These are phyloP conservation scores for Suillus plorans DNA, from an alignment of 768 basidiomycete genomes.

Conservation along the genomic window DNA sequence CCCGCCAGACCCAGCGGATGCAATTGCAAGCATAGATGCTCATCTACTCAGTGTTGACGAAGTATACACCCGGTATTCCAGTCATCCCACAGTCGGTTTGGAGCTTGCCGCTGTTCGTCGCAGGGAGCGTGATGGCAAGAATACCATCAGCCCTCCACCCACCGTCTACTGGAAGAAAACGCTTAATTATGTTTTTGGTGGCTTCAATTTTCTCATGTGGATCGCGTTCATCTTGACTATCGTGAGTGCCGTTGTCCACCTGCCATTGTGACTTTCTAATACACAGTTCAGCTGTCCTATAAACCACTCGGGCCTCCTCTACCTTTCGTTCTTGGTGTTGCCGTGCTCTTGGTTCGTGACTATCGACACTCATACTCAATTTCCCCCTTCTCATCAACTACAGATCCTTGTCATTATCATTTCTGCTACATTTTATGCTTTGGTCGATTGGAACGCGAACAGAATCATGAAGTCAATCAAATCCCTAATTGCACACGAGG, in stretches of 20 bases:
- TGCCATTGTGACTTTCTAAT: constrained; percentile 36
- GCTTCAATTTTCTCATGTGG: constrained; percentile 2
- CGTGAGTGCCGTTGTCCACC: constrained; percentile 52
- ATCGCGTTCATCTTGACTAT: constrained; percentile 1
- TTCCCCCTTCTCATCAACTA: constrained; percentile 50
- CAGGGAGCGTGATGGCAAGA: constrained; percentile 45
- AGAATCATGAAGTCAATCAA: constrained; percentile 48
- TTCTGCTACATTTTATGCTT: constrained; percentile 33
- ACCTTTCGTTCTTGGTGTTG: constrained; percentile 55
- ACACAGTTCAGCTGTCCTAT: constrained; percentile 1
- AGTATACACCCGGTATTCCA: constrained; percentile 42
- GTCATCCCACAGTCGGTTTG: constrained; percentile 46
- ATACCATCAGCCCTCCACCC: constrained; percentile 49
- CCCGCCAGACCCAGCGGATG: constrained; percentile 25
- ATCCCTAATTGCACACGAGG: constrained; percentile 35
- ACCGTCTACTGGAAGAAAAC: constrained; percentile 44
- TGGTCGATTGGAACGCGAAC: constrained; percentile 28
- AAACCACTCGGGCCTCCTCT: constrained; percentile 54
- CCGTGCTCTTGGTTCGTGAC: background rate
- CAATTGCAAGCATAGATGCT: constrained; percentile 41
- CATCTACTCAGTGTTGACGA: constrained; percentile 40
- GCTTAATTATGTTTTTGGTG: constrained; percentile 51
- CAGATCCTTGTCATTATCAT: constrained; percentile 57
- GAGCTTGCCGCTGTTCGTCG: constrained; percentile 50
- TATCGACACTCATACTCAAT: background rate